A percentile compares a stretch with the other conserved stretches of the same genome.
Evolutionary conservation across 176 grass and related monocot genomes (phyloP).

Genomic region (Juncus effusus): DNA sequence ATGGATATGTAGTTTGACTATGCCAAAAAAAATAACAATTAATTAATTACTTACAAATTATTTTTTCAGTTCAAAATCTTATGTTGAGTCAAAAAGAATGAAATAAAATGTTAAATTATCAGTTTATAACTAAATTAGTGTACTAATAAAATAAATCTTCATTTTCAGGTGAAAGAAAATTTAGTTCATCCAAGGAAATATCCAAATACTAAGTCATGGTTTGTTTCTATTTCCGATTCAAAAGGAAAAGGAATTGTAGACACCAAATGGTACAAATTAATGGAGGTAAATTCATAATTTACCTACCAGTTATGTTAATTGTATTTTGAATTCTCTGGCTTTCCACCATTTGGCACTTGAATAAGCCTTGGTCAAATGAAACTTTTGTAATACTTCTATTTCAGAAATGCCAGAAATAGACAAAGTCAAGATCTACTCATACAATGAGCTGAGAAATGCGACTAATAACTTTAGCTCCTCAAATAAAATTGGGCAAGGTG

Average conservation of each 20-base stretch:
- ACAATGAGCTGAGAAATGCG: constrained; percentile 62
- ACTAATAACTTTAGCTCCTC: constrained; percentile 50
- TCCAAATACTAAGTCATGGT: constrained; percentile 27
- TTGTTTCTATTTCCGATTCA: constrained; percentile 35
- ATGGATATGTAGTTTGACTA: no score
- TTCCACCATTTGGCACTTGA: constrained; percentile 1
- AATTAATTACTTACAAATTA: no score
- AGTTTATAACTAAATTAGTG: no score
- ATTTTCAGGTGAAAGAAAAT: no score
- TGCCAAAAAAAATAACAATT: no score
- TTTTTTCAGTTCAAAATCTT: no score
- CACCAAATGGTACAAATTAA: constrained; percentile 34
- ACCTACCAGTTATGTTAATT: neutral
- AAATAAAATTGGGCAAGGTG: constrained; percentile 83
- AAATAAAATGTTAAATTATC: no score
- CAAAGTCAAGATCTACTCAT: constrained; percentile 68
- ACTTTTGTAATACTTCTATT: neutral
- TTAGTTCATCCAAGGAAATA: no score
- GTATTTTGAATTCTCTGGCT: constrained; percentile 8
- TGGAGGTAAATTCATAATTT: constrained; percentile 33
- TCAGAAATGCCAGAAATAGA: constrained; percentile 32
- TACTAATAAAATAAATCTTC: no score
- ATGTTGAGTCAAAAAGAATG: no score
- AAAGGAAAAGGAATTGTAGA: constrained; percentile 36
- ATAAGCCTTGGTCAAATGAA: constrained; percentile 14